phyloP scores from a whole-genome alignment of 2,329 filamentous ascomycete species.

The Nothopassalora personata region DNA sequence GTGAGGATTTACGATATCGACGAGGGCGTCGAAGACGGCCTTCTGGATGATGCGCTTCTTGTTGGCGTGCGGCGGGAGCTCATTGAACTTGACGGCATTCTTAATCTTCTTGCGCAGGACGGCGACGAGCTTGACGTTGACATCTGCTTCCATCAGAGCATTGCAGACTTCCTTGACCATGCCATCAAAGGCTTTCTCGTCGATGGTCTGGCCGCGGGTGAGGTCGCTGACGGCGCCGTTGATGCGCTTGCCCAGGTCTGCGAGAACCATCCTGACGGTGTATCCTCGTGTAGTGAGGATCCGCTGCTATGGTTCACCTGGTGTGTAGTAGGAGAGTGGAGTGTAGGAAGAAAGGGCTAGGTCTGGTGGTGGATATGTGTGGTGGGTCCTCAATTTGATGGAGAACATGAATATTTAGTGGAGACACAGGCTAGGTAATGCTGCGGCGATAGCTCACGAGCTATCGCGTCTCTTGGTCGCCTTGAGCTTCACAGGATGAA shows the following conservation, averaged over 20 bases:
- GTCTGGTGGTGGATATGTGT: neutral
- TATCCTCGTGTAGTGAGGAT: neutral
- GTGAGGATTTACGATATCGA: slow-evolving; percentile 91
- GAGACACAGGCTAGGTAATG: neutral
- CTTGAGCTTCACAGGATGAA: neutral
- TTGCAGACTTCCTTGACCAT: slow-evolving; percentile 99
- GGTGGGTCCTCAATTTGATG: neutral
- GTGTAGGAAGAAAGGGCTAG: neutral
- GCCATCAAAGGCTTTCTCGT: slow-evolving; percentile 96
- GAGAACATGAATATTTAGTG: neutral
- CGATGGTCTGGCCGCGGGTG: slow-evolving; percentile 84
- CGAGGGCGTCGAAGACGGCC: slow-evolving; percentile 93
- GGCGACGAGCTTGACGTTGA: slow-evolving; percentile 90
- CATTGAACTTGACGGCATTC: slow-evolving; percentile 85
- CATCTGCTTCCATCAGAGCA: slow-evolving; percentile 91
- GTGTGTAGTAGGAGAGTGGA: neutral
- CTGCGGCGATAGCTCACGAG: neutral
- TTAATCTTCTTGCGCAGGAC: slow-evolving; percentile 91
- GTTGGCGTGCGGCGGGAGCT: slow-evolving; percentile 84
- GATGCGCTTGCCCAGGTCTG: slow-evolving; percentile 97
- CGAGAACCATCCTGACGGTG: slow-evolving; percentile 72
- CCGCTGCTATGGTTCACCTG: slow-evolving; percentile 3
- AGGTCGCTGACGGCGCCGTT: slow-evolving; percentile 93
- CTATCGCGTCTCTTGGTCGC: neutral
- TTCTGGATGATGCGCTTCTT: slow-evolving; percentile 99